These are phyloP conservation scores for Xylaria cubensis DNA, from an alignment of 495 filamentous ascomycete genomes.

Conservation along the genomic window DNA sequence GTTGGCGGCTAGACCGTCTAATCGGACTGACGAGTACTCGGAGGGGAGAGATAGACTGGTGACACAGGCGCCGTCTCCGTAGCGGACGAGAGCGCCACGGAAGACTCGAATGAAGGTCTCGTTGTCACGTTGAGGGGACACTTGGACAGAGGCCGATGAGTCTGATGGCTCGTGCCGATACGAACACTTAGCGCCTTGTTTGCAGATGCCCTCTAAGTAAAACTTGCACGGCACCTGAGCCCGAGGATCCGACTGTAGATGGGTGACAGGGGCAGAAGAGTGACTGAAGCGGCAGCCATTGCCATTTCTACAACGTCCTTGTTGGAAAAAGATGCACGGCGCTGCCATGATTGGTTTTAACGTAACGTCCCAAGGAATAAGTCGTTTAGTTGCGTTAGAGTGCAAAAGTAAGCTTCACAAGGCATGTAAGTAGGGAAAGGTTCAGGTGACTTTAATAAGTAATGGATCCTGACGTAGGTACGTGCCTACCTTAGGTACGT, in stretches of 20 bases:
- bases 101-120: conserved; percentile 1
- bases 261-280: background rate
- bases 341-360: background rate
- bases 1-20: conserved; percentile 6
- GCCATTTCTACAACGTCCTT: conserved; percentile 18
- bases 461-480: background rate
- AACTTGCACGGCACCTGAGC: conserved; percentile 30
- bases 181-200: background rate
- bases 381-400: background rate
- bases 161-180: background rate
- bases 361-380: background rate
- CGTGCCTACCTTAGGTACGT: background rate
- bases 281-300: conserved; percentile 20
- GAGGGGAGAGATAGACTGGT: conserved; percentile 7
- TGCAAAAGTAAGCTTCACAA: background rate
- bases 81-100: conserved; percentile 12
- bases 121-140: background rate
- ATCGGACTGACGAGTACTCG: conserved; percentile 21
- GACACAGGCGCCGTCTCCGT: conserved; percentile 20
- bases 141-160: background rate
- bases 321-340: conserved; percentile 20
- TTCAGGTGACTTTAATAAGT: background rate
- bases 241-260: conserved; percentile 15
- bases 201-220: conserved; percentile 16
- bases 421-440: background rate